Base-by-base conservation (phyloP, 2,329 filamentous ascomycete genomes). In the Aspergillus sp. region DNA sequence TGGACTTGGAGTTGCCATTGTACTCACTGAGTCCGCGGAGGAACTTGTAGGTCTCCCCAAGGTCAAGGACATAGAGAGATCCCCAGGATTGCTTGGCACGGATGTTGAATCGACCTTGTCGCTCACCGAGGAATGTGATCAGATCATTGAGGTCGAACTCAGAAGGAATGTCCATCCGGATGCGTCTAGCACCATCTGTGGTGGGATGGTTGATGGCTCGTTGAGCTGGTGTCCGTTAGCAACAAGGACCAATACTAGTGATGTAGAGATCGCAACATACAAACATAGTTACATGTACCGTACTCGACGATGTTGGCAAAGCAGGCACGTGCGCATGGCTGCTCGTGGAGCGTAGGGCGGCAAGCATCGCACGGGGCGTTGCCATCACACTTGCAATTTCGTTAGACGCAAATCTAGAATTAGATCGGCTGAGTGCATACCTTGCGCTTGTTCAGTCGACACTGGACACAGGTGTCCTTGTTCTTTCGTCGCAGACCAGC, bases 221-320 rank as follows among this genome's bases (percentile, higher is more conserved):
- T 74, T 79, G 77, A 61, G 78, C 77, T 79, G 45, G 10, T 3
- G 21, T n/a, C 10, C 9, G 57, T 75, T 55, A 73, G 70, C 57
- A 55, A 52, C 61, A 13, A 62, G 58, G 28, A 21, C 12, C 15
- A 28, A 51, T n/a, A 2, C 12, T 9, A 50, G 38, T 43, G 8
- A 21, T 30, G 41, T 17, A 19, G 15, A 19, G 10, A 50, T 36
- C 12, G 32, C 32, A 12, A 45, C 76, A 57, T 72, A 80, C 78
- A 80, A 52, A 80, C 76, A 59, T 79, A 79, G 59, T 81, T 80
- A 67, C 77, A 79, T 4, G 78, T 78, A 43, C 77, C 78, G 43
- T 75, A 77, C 60, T 79, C 75, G 23, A 80, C 75, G 55, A 80
- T 76, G 55, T 74, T 79, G 19, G 76, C 72, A 59, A 81, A 81